A percentile compares a stretch with the other conserved stretches of the same genome.
These are phyloP conservation scores for Usnea hakonensis DNA, from an alignment of 495 filamentous ascomycete species.

Conservation along the genomic window DNA sequence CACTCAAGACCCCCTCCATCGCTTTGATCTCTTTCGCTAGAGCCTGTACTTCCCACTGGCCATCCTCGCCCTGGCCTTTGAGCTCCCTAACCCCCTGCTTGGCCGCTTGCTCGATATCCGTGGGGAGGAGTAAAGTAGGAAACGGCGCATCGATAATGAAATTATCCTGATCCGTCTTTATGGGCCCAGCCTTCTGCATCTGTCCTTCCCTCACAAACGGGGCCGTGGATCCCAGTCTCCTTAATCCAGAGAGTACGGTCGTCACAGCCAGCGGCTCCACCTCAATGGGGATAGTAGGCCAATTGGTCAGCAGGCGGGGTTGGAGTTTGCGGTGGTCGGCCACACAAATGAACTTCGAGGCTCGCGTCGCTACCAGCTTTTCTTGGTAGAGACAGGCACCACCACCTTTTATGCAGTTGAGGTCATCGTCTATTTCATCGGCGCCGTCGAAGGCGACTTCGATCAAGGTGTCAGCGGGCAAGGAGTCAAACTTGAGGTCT, in stretches of 20 bases:
- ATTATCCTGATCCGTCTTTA: slow-evolving; percentile 90
- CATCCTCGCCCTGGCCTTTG: slow-evolving; percentile 43
- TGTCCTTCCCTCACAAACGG: slow-evolving; percentile 62
- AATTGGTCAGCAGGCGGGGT: slow-evolving; percentile 64
- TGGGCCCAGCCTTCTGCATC: slow-evolving; percentile 64
- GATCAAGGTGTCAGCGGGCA: slow-evolving; percentile 53
- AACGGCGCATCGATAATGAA: slow-evolving; percentile 93
- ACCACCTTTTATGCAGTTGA: slow-evolving; percentile 97
- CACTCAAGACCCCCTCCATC: slow-evolving; percentile 83
- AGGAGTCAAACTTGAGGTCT: slow-evolving; percentile 65
- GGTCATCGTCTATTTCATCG: slow-evolving; percentile 89
- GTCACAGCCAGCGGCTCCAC: slow-evolving; percentile 74
- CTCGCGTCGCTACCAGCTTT: slow-evolving; percentile 82
- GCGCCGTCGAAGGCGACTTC: slow-evolving; percentile 93
- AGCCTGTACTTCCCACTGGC: slow-evolving; percentile 69
- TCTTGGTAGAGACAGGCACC: slow-evolving; percentile 97
- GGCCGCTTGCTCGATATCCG: slow-evolving; percentile 42
- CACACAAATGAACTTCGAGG: slow-evolving; percentile 87
- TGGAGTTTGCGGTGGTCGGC: slow-evolving; percentile 88
- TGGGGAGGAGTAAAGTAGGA: slow-evolving; percentile 53
- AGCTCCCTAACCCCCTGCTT: slow-evolving; percentile 22
- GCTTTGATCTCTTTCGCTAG: slow-evolving; percentile 65
- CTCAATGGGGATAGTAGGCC: slow-evolving; percentile 86
- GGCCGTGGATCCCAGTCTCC: slow-evolving; percentile 57
- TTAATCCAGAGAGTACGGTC: slow-evolving; percentile 60